Percentiles rank a stretch among this genome's conserved stretches.
Conservation (phyloP, 176 grass and related monocot genomes). For the Oryza nivara region DNA sequence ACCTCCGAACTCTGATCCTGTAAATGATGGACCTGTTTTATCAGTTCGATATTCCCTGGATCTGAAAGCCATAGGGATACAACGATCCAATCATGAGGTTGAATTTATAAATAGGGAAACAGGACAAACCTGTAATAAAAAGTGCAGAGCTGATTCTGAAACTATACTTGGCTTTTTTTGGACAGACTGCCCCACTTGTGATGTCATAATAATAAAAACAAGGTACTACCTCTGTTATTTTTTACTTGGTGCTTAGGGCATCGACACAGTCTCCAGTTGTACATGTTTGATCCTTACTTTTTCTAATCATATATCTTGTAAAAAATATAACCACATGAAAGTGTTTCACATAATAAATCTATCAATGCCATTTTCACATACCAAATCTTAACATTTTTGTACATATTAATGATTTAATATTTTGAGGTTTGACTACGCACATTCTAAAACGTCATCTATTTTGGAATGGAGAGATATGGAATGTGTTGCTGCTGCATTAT, state of each 20-base stretch:
- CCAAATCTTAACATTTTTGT: neutral
- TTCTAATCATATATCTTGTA: neutral
- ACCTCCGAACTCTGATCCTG: slow-evolving; percentile 85
- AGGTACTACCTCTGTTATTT: slow-evolving; percentile 43
- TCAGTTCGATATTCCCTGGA: slow-evolving; percentile 86
- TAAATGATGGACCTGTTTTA: slow-evolving; percentile 82
- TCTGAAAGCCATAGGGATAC: slow-evolving; percentile 80
- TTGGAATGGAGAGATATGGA: neutral
- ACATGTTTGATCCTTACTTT: neutral
- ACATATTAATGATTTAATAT: neutral
- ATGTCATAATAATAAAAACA: slow-evolving; percentile 94
- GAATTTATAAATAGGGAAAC: slow-evolving; percentile 93
- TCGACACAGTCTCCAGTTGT: neutral
- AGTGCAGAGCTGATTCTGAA: slow-evolving; percentile 83
- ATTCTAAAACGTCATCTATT: neutral
- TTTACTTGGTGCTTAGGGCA: neutral
- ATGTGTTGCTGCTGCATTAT: slow-evolving; percentile 17
- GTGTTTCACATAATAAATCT: neutral
- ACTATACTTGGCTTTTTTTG: slow-evolving; percentile 94
- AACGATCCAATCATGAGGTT: slow-evolving; percentile 74
- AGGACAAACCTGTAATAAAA: slow-evolving; percentile 60
- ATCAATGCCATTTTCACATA: neutral
- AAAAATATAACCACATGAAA: neutral
- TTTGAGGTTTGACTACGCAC: neutral
- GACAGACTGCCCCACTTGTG: slow-evolving; percentile 94